phyloP scores from a whole-genome alignment of 257 asterid genomes.

The Apocynum venetum region DNA sequence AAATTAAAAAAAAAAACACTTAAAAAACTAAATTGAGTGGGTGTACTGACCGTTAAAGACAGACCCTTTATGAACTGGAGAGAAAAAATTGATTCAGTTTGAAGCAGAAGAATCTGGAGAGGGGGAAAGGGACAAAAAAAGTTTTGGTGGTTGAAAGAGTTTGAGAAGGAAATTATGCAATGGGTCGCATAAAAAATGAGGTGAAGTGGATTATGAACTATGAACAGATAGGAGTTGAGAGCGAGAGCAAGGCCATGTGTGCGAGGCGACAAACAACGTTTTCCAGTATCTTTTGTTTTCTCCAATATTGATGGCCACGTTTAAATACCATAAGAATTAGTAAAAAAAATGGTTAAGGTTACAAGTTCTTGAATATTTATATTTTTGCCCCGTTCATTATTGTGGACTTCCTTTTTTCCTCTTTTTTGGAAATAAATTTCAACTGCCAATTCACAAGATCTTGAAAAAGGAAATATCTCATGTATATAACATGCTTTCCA shows the following conservation, averaged over 20 bases:
- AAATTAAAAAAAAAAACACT: background rate
- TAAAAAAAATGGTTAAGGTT: background rate
- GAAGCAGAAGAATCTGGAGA: conserved; percentile 16
- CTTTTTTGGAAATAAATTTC: background rate
- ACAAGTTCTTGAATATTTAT: background rate
- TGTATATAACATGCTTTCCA: background rate
- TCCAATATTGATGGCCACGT: conserved; percentile 14
- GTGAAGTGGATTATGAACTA: conserved; percentile 13
- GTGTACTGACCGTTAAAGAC: background rate
- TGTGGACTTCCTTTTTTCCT: background rate
- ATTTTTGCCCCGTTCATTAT: conserved; percentile 3
- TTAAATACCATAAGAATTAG: background rate
- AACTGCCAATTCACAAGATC: background rate
- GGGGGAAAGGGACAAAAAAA: background rate
- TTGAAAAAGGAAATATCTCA: too few species aligned
- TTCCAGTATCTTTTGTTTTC: conserved; percentile 12
- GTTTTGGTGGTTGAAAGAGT: conserved; percentile 20
- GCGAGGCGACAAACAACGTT: conserved; percentile 2
- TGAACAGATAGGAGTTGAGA: conserved; percentile 4
- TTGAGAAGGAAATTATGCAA: conserved; percentile 11
- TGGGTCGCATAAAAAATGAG: conserved; percentile 11
- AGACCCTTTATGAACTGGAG: background rate
- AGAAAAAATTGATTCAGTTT: conserved; percentile 13
- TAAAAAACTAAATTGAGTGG: background rate
- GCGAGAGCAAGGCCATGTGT: background rate